Conservation (phyloP, 2,329 filamentous ascomycete species). For the Penicillium psychrosexuale region DNA sequence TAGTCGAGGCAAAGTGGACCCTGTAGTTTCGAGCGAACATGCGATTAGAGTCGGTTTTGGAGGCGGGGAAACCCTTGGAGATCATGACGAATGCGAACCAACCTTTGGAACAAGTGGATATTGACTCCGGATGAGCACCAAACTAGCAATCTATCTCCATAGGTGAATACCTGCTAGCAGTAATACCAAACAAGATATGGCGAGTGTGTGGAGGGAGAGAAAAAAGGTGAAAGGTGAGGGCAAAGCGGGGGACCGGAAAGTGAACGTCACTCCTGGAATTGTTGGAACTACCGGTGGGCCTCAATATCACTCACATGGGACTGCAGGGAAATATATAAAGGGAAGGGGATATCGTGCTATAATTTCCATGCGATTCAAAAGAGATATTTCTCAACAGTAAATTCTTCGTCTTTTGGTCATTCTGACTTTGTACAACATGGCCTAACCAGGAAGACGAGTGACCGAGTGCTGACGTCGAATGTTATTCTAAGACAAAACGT, state of each 20-base stretch:
- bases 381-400: background rate
- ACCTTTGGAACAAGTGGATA: background rate
- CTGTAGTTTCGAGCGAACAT: background rate
- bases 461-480: background rate
- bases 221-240: background rate
- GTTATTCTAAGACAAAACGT: background rate
- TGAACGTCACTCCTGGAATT: slow-evolving; percentile 3
- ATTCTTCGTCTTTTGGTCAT: background rate
- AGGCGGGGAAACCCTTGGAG: slow-evolving; percentile 4
- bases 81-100: slow-evolving; percentile 4
- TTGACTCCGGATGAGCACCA: background rate
- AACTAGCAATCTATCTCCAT: slow-evolving; percentile 5
- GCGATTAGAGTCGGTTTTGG: slow-evolving; percentile 4
- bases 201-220: background rate
- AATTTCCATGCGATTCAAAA: background rate
- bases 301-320: slow-evolving; percentile 23
- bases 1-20: background rate
- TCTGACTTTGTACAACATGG: background rate
- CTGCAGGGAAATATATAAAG: background rate
- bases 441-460: background rate
- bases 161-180: background rate
- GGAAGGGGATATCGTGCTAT: background rate
- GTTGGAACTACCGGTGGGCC: slow-evolving; percentile 1
- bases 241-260: slow-evolving; percentile 11
- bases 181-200: background rate